Percentiles rank a stretch among this genome's conserved stretches.
phyloP scores from a whole-genome alignment of 495 filamentous ascomycete species.

The Rhizodiscina lignyota region DNA sequence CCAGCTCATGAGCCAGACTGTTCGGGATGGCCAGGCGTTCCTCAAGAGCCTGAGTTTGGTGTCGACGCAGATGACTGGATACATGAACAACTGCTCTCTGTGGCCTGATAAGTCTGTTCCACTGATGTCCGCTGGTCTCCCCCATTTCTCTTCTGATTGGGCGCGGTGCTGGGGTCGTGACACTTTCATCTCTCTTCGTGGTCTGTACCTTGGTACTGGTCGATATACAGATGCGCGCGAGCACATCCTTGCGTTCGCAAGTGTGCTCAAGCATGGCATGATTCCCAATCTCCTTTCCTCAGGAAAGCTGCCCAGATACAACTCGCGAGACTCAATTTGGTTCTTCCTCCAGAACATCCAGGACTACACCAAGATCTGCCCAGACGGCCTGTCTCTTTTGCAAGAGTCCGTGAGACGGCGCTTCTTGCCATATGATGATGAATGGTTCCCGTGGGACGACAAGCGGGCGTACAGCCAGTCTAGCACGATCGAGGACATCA shows the following conservation, averaged over 20 bases:
- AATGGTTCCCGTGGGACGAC: conserved; percentile 72
- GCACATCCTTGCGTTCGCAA: conserved; percentile 90
- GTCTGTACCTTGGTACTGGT: conserved; percentile 75
- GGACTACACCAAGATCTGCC: conserved; percentile 74
- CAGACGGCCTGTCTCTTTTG: conserved; percentile 58
- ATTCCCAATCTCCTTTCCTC: conserved; percentile 85
- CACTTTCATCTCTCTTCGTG: conserved; percentile 87
- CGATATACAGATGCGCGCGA: conserved; percentile 77
- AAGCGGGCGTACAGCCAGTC: conserved; percentile 67
- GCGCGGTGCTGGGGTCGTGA: conserved; percentile 95
- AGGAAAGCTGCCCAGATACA: conserved; percentile 85
- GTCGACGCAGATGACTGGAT: conserved; percentile 75
- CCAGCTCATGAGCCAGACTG: conserved; percentile 57
- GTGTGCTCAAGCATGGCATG: conserved; percentile 97
- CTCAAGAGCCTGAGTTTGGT: conserved; percentile 75
- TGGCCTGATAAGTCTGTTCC: conserved; percentile 74
- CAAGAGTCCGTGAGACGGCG: conserved; percentile 62
- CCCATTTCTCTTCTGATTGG: conserved; percentile 90
- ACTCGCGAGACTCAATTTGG: conserved; percentile 92
- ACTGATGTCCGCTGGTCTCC: conserved; percentile 80
- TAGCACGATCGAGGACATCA: conserved; percentile 68
- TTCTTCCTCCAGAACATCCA: conserved; percentile 93
- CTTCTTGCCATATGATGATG: conserved; percentile 93
- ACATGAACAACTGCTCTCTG: conserved; percentile 74
- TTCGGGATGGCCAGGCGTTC: conserved; percentile 70